Evolutionary conservation across 768 basidiomycete species (phyloP).

Genomic region (Pleurotus tuber-regium): DNA sequence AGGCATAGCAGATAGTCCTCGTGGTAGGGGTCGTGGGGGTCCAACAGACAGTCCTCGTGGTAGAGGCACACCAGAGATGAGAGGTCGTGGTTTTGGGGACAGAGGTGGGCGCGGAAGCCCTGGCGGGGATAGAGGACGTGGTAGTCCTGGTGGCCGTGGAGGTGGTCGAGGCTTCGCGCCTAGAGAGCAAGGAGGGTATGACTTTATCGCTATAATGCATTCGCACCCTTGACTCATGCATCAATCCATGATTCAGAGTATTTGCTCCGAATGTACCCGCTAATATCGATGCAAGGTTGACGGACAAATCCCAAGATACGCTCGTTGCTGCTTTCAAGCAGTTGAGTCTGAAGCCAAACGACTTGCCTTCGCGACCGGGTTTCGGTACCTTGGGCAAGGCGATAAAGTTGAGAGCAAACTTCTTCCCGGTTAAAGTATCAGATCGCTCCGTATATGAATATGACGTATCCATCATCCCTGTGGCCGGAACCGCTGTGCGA

Average conservation of each 20-base stretch:
- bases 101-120: conserved; percentile 29
- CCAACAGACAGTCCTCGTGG: too few species aligned
- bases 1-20: conserved; percentile 18
- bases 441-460: conserved; percentile 59
- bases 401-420: conserved; percentile 62
- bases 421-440: conserved; percentile 57
- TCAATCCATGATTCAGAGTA: conserved; percentile 31
- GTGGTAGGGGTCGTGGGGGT: conserved; percentile 19
- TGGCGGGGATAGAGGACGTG: conserved; percentile 26
- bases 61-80: conserved; percentile 15
- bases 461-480: conserved; percentile 52
- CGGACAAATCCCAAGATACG: conserved; percentile 37
- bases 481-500: conserved; percentile 44
- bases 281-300: conserved; percentile 40
- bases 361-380: conserved; percentile 57
- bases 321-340: conserved; percentile 36
- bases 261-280: conserved; percentile 36
- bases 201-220: neutral
- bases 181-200: conserved; percentile 38
- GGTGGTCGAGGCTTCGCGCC: conserved; percentile 20
- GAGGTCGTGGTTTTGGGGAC: conserved; percentile 17
- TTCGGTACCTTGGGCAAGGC: conserved; percentile 50
- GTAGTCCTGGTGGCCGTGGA: conserved; percentile 25
- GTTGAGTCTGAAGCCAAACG: conserved; percentile 29
- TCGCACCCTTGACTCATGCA: conserved; percentile 10